phyloP scores from a whole-genome alignment of 2,329 filamentous ascomycete species.

The Aspergillus versicolor region DNA sequence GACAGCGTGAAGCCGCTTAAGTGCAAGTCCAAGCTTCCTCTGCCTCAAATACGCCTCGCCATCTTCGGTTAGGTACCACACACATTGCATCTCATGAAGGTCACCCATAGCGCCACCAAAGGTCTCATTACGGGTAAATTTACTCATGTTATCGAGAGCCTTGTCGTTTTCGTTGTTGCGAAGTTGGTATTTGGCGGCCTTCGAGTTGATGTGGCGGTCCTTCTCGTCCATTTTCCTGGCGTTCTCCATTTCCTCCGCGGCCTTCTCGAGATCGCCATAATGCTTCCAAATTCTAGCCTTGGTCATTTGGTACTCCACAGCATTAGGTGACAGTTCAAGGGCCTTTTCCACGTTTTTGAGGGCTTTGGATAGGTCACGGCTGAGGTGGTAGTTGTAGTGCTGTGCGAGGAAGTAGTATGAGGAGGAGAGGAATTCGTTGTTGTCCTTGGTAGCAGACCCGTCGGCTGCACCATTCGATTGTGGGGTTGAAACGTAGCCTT shows the following conservation, averaged over 20 bases:
- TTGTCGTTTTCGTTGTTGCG: conserved; percentile 87
- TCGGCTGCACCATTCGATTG: conserved; percentile 51
- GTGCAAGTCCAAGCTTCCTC: conserved; percentile 76
- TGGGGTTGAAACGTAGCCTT: conserved; percentile 67
- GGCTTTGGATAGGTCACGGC: conserved; percentile 79
- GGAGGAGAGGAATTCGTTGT: conserved; percentile 68
- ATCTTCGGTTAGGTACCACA: conserved; percentile 96
- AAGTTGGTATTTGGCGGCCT: conserved; percentile 94
- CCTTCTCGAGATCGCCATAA: conserved; percentile 72
- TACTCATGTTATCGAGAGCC: conserved; percentile 81
- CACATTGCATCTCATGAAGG: conserved; percentile 95
- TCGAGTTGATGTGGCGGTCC: conserved; percentile 97
- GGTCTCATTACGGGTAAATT: conserved; percentile 91
- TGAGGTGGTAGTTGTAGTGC: conserved; percentile 91
- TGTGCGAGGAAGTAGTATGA: conserved; percentile 92
- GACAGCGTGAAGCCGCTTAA: conserved; percentile 88
- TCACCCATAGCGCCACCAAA: conserved; percentile 85
- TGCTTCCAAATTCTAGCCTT: conserved; percentile 96
- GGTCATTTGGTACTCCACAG: conserved; percentile 90
- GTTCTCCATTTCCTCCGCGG: conserved; percentile 82
- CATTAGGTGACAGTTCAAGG: conserved; percentile 73
- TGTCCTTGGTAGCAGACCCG: conserved; percentile 51
- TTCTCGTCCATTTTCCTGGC: conserved; percentile 82
- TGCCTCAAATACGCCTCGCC: conserved; percentile 84
- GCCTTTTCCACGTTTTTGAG: conserved; percentile 79